Base-by-base conservation (phyloP, 768 basidiomycete species). In the Amanita thiersii region DNA sequence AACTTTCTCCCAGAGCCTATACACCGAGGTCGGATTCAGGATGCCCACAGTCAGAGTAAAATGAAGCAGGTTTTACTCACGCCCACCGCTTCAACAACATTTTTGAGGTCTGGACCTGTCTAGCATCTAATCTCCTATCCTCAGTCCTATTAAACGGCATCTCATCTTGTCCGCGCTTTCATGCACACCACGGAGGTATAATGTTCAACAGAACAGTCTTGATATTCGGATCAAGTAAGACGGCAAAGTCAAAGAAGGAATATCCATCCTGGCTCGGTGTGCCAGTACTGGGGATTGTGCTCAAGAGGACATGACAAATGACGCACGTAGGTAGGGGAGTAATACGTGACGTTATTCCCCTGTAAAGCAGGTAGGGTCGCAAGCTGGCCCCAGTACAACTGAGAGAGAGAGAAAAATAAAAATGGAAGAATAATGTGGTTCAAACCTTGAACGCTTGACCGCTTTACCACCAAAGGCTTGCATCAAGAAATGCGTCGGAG, bases 101-200 rank as follows among this genome's bases (percentile, higher is more conserved):
- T 5, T 15, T 24, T 2, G 61, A 50, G 2, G 70, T 67, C 37
- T 32, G 47, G 8, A 57, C 43, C 11, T 51, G 17, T 24, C 57
- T 35, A 2, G 73, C 55, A 26, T 60, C 52, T 1, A 68, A 55
- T 17, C 31, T 43, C n/a, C 52, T 54, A 1, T 47, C 48, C 8
- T 35, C 58, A 2, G 67, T 68, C 37, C 52, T 42, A 44, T 71
- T 74, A 50, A 73, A 77, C 5, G 71, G 40, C 68, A 77, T 72
- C 52, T 74, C 72, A 1, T 49, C 51, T 0, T 40, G 45, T 2
- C 47, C 49, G 1, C 44, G 48, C 2, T 38, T 40, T 57, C 61
- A 69, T 6, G 29, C 32, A 0, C 47, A 43, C 66, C 68, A 71
- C 0, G 15, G 23, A 11, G 69, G 69, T 0, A 62, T 65, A 28